A percentile compares a stretch with the other conserved stretches of the same genome.
These are phyloP conservation scores for Alternaria conjuncta DNA, from an alignment of 2,329 filamentous ascomycete species.

Conservation along the genomic window DNA sequence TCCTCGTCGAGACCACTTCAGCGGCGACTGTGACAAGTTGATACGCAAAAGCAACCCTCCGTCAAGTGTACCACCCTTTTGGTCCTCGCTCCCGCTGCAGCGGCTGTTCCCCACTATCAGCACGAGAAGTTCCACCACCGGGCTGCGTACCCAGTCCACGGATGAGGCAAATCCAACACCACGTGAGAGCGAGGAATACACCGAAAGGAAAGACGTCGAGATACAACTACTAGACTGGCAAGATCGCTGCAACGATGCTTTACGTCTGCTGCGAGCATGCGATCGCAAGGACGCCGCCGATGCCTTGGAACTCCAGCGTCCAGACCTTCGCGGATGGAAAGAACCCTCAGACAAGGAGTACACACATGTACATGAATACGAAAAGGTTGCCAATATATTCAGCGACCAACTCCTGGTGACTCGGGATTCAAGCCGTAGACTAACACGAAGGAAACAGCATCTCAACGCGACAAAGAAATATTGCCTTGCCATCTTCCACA, in stretches of 20 bases:
- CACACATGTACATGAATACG: not conserved
- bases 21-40: not conserved
- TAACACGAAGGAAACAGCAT: not conserved
- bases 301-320: not conserved
- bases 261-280: not conserved
- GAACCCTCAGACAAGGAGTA: not conserved
- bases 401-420: not conserved
- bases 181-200: not conserved
- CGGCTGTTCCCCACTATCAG: no score
- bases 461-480: not conserved
- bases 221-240: not conserved
- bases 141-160: no score
- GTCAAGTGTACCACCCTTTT: no score
- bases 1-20: not conserved
- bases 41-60: not conserved
- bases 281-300: not conserved
- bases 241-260: not conserved
- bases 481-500: not conserved
- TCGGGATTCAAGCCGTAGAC: not conserved
- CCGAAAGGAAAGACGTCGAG: not conserved
- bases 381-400: not conserved
- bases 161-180: no score
- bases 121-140: no score
- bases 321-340: not conserved
- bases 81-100: no score